Evolutionary conservation across 164 flowering plant species (phyloP), one percentile per base, ranked within the genome.

Genomic region (Aristolochia contorta): DNA sequence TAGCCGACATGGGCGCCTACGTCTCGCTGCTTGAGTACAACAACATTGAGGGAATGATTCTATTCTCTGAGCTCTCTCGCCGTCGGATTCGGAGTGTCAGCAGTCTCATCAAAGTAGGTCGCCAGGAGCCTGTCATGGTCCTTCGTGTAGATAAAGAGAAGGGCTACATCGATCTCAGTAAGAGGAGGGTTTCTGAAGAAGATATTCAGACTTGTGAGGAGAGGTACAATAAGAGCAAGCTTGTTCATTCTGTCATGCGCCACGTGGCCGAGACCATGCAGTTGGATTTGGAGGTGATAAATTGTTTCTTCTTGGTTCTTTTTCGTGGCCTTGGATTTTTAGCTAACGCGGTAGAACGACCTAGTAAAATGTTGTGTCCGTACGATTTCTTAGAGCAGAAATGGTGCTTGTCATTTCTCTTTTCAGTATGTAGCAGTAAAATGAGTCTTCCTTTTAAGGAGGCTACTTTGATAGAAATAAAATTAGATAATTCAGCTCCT

Each of bases 31-130:
- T 91, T 13, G 98, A 91, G 79, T 91, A 91, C 85, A 91, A 91
- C 77, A 86, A 89, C 80, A 85, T 89, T 57, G 98, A 91, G 77
- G 98, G 95, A 1, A 89, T 91, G 95, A 91, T 91, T 59, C 72
- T 89, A 49, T 85, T 89, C 79, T 87, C 96, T 13, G 98, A 91
- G 83, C 84, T 91, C 45, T 91, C 98, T 14, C 92, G 96, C 23
- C 89, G 98, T 13, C 85, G 96, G 6, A 91, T 91, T 66, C 87
- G 96, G 7, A 85, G 92, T 50, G 85, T 89, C 37, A 89, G 94
- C 61, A 86, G 92, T 51, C 71, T 85, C 41, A 89, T 91, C 75
- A 85, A 79, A 73, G 96, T 91, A 13, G 98, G 98, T 19, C 83
- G 96, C 4, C 85, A 77, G 68, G 96, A 89, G 77, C 98, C 98